Percentiles rank a stretch among this genome's conserved stretches.
Evolutionary conservation across 2,329 filamentous ascomycete genomes (phyloP).

Genomic region (Exophiala dermatitidis): DNA sequence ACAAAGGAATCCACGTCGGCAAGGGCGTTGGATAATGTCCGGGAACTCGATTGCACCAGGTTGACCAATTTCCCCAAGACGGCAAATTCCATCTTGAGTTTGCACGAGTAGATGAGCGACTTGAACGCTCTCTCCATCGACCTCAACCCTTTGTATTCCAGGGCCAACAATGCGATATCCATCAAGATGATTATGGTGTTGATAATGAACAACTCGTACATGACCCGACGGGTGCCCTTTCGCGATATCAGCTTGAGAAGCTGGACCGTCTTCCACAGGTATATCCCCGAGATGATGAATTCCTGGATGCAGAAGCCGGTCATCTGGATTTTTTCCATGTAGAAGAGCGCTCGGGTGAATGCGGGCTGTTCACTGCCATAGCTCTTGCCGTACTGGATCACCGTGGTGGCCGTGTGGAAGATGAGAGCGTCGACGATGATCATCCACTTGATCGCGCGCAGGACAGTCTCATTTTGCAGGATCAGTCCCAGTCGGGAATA

Average conservation of each 20-base stretch:
- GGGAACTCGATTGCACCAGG: conserved; percentile 26
- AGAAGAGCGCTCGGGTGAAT: conserved; percentile 35
- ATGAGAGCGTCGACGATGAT: conserved; percentile 40
- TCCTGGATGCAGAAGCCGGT: conserved; percentile 52
- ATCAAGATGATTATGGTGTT: conserved; percentile 43
- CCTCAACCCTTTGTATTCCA: conserved; percentile 39
- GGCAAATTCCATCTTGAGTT: conserved; percentile 44
- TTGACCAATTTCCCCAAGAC: conserved; percentile 41
- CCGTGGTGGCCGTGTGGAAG: conserved; percentile 39
- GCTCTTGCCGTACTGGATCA: conserved; percentile 37
- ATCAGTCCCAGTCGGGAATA: conserved; percentile 46
- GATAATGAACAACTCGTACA: conserved; percentile 44
- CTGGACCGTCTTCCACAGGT: conserved; percentile 44
- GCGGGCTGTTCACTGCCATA: conserved; percentile 1
- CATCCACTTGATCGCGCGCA: conserved; percentile 40
- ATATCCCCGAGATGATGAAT: conserved; percentile 47
- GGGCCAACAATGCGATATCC: conserved; percentile 39
- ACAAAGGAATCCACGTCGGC: conserved; percentile 1
- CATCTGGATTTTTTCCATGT: conserved; percentile 51
- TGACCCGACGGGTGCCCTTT: conserved; percentile 38
- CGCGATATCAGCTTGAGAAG: conserved; percentile 21
- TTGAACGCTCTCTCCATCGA: conserved; percentile 42
- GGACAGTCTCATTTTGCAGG: conserved; percentile 28
- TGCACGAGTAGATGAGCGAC: conserved; percentile 42
- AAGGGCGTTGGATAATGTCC: neutral